Percentiles rank a stretch among this genome's conserved stretches.
Conservation (phyloP, 2,329 filamentous ascomycete species). For the Juglanconis oblonga region DNA sequence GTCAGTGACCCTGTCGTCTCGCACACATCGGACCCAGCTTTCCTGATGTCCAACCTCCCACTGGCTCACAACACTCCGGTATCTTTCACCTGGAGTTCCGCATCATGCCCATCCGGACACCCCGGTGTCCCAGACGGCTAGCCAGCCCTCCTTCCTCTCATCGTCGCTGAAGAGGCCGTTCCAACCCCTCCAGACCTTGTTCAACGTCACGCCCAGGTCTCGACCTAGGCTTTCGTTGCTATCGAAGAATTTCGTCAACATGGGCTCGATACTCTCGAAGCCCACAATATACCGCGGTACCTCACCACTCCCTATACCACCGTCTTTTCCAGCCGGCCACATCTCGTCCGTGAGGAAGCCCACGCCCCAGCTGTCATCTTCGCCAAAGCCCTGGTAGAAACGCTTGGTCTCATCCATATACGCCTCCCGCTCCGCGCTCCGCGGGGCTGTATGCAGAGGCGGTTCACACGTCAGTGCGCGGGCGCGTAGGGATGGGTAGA, state of each 20-base stretch:
- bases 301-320: constrained; percentile 15
- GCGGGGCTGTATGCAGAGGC: constrained; percentile 64
- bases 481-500: constrained; percentile 70
- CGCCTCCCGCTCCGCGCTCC: constrained; percentile 54
- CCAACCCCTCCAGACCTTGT: constrained; percentile 52
- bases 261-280: constrained; percentile 55
- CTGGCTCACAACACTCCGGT: background rate
- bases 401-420: constrained; percentile 90
- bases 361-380: constrained; percentile 23
- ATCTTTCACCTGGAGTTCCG: background rate
- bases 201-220: constrained; percentile 40
- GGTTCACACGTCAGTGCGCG: constrained; percentile 91
- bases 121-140: constrained; percentile 59
- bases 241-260: constrained; percentile 43
- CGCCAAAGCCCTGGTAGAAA: constrained; percentile 68
- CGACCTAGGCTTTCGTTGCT: constrained; percentile 32
- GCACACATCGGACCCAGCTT: background rate
- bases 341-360: constrained; percentile 56
- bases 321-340: constrained; percentile 31
- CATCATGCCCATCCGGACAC: constrained; percentile 13
- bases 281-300: constrained; percentile 58
- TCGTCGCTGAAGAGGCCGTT: constrained; percentile 65
- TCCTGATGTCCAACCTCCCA: background rate
- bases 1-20: background rate
- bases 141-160: constrained; percentile 50